phyloP scores from a whole-genome alignment of 257 asterid genomes.

The Jasminum sambac region DNA sequence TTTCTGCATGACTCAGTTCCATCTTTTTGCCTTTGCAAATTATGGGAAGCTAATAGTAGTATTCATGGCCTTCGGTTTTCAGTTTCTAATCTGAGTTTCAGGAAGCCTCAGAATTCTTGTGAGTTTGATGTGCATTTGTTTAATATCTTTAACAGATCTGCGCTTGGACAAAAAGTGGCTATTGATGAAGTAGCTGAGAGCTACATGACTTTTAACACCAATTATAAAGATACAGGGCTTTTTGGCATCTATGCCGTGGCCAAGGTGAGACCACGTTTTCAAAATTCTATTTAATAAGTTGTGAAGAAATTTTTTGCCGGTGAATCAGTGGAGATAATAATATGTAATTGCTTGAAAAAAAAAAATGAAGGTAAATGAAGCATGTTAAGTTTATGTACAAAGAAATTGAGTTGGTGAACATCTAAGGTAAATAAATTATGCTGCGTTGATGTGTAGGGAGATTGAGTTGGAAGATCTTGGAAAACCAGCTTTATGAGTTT shows the following conservation, averaged over 20 bases:
- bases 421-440: not conserved
- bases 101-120: not conserved
- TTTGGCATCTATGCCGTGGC: constrained; percentile 91
- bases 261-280: constrained; percentile 44
- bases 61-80: not conserved
- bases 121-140: constrained; percentile 10
- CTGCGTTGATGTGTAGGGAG: no score
- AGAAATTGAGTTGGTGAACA: not conserved
- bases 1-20: not conserved
- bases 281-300: not conserved
- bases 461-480: not conserved
- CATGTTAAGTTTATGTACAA: not conserved
- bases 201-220: constrained; percentile 89
- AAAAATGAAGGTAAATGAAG: not conserved
- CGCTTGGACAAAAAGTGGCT: constrained; percentile 67
- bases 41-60: not conserved
- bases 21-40: not conserved
- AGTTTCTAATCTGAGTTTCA: not conserved
- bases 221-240: constrained; percentile 85
- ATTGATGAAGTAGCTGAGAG: constrained; percentile 84
- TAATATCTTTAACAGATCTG: constrained; percentile 50
- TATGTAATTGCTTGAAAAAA: not conserved
- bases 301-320: not conserved
- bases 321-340: not conserved
- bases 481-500: not conserved